Evolutionary conservation across 2,329 filamentous ascomycete species (phyloP).

Genomic region (Cladophialophora bantiana): DNA sequence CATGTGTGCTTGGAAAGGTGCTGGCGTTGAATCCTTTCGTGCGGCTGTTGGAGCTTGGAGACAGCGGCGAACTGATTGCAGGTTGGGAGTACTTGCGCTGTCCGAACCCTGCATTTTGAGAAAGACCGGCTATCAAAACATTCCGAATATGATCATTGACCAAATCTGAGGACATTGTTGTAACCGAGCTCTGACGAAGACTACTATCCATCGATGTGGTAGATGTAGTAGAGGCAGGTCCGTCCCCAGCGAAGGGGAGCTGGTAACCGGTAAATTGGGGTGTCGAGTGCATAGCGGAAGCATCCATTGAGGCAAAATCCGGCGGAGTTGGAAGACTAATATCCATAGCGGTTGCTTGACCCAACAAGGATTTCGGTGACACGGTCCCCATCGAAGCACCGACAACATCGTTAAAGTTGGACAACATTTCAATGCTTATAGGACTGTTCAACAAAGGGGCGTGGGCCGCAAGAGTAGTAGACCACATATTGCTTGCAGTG

Average conservation of each 20-base stretch:
- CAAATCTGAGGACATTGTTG: slow-evolving; percentile 68
- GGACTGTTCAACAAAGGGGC: slow-evolving; percentile 70
- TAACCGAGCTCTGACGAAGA: slow-evolving; percentile 66
- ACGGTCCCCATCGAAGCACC: slow-evolving; percentile 70
- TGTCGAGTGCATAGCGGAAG: slow-evolving; percentile 57
- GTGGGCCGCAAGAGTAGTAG: slow-evolving; percentile 72
- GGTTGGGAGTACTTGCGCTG: slow-evolving; percentile 68
- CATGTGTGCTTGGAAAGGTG: slow-evolving; percentile 77
- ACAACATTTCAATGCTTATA: slow-evolving; percentile 76
- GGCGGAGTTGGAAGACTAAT: slow-evolving; percentile 82
- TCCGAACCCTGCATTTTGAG: slow-evolving; percentile 64
- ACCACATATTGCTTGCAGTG: slow-evolving; percentile 71
- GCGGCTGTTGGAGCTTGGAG: slow-evolving; percentile 50
- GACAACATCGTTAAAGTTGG: slow-evolving; percentile 77
- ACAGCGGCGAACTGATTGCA: slow-evolving; percentile 59
- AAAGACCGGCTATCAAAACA: slow-evolving; percentile 67
- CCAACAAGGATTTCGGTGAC: slow-evolving; percentile 76
- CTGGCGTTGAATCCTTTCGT: slow-evolving; percentile 51
- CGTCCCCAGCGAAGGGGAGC: slow-evolving; percentile 48
- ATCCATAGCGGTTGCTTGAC: slow-evolving; percentile 67
- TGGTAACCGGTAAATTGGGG: slow-evolving; percentile 64
- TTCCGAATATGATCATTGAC: slow-evolving; percentile 72
- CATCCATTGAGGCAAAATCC: slow-evolving; percentile 76
- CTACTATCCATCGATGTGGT: slow-evolving; percentile 64
- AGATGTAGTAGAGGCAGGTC: slow-evolving; percentile 56